Conservation (phyloP, 441 rosid species). For the Syzygium malaccense region DNA sequence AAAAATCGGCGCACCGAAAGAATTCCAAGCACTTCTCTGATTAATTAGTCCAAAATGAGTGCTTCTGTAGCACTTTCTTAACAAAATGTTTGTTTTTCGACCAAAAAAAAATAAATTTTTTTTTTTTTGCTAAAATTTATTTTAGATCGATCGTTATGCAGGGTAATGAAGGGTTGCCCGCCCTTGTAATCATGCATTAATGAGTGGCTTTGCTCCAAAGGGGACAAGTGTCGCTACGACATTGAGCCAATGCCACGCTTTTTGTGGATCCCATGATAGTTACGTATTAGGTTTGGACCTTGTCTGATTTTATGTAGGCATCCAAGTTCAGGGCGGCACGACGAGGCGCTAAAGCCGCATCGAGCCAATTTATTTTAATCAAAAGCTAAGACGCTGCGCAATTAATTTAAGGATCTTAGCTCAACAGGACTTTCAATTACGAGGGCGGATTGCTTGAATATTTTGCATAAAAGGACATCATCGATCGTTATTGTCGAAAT, state of each 20-base stretch:
- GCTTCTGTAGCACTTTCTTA: background rate
- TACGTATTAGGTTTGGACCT: background rate
- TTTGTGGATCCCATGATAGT: background rate
- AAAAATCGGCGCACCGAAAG: background rate
- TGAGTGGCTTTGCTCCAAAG: background rate
- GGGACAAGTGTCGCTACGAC: background rate
- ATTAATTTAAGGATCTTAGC: background rate
- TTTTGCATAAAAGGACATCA: fast-evolving
- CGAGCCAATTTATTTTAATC: background rate
- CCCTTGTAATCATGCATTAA: background rate
- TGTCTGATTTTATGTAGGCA: background rate
- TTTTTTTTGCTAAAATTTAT: no score
- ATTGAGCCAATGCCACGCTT: background rate
- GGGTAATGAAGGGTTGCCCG: background rate
- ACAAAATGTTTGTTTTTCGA: background rate
- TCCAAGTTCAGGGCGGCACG: background rate
- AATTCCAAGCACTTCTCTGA: background rate
- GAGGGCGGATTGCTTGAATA: background rate
- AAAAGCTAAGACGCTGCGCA: no score
- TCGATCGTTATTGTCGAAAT: fast-evolving
- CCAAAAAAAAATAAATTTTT: no score
- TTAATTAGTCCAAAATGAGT: background rate
- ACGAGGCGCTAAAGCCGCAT: background rate
- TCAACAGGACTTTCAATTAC: background rate
- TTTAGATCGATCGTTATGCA: background rate